These are phyloP conservation scores for Colletotrichum sp. DNA, from an alignment of 2,329 filamentous ascomycete genomes.

Conservation along the genomic window DNA sequence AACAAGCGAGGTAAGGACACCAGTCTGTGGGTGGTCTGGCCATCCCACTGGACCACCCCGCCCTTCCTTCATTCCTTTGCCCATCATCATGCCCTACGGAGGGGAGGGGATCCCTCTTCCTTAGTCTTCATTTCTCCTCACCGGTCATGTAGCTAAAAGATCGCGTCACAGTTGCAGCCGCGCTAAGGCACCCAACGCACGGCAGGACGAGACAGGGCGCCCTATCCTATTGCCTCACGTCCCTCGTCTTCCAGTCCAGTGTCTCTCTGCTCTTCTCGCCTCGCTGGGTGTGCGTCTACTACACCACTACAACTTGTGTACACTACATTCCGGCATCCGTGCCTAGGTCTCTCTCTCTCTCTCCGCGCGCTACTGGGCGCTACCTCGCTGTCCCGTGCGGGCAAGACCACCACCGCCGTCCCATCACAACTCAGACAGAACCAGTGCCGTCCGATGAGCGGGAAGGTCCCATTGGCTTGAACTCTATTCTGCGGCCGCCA, in stretches of 20 bases:
- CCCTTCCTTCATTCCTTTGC: not conserved
- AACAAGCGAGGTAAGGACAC: not conserved
- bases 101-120: not conserved
- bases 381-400: not conserved
- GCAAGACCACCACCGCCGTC: not conserved
- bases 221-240: not conserved
- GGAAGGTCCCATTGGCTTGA: slow-evolving; percentile 16
- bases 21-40: not conserved
- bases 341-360: not conserved
- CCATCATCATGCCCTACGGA: not conserved
- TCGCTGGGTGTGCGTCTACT: not conserved
- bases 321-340: not conserved
- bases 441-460: slow-evolving; percentile 5
- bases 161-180: not conserved
- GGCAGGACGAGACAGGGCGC: not conserved
- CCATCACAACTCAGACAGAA: not conserved
- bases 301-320: not conserved
- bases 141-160: not conserved
- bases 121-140: not conserved
- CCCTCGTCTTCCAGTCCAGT: not conserved
- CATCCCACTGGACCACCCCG: not conserved
- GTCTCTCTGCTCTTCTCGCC: not conserved
- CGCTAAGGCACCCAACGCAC: slow-evolving; percentile 15
- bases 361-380: not conserved
- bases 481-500: slow-evolving; percentile 13